Evolutionary conservation across 1,284 basidiomycete genomes (phyloP).

Genomic region (Mycena sp.): DNA sequence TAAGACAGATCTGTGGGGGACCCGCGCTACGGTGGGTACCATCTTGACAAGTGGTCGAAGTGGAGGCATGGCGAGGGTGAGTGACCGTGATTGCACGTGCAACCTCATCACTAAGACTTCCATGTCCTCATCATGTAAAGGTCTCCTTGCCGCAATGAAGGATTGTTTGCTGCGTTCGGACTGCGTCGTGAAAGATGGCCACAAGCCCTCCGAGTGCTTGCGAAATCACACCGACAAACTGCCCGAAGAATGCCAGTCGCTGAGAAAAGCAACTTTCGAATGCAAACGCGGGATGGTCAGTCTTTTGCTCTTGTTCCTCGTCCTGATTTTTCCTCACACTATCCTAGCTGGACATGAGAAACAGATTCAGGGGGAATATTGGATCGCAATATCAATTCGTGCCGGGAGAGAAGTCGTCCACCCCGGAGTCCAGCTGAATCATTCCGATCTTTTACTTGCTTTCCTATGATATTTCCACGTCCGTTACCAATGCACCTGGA

Average conservation of each 20-base stretch:
- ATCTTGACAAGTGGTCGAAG: conserved; percentile 56
- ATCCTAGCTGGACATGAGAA: conserved; percentile 83
- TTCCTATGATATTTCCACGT: too few relatives aligned
- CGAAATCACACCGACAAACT: conserved; percentile 76
- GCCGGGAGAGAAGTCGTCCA: conserved; percentile 37
- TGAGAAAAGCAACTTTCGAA: conserved; percentile 84
- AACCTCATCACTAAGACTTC: conserved; percentile 12
- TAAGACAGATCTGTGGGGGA: conserved; percentile 74
- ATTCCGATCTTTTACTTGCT: too few relatives aligned
- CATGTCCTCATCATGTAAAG: conserved; percentile 85
- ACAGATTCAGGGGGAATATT: conserved; percentile 80
- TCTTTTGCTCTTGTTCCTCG: conserved; percentile 26
- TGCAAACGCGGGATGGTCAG: conserved; percentile 90
- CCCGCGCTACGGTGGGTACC: conserved; percentile 67
- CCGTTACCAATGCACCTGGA: too few relatives aligned
- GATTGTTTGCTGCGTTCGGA: conserved; percentile 84
- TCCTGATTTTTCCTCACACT: neutral
- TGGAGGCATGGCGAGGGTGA: conserved; percentile 41
- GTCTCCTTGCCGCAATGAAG: conserved; percentile 78
- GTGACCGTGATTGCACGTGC: conserved; percentile 10
- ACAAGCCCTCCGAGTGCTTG: conserved; percentile 82
- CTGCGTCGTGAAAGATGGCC: conserved; percentile 80
- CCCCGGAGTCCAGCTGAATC: conserved; percentile 15
- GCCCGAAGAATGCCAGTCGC: conserved; percentile 77
- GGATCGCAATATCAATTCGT: conserved; percentile 59